Percentiles rank a stretch among this genome's conserved stretches.
These are phyloP conservation scores for Alternaria triticina DNA, from an alignment of 2,329 filamentous ascomycete genomes.

Conservation along the genomic window DNA sequence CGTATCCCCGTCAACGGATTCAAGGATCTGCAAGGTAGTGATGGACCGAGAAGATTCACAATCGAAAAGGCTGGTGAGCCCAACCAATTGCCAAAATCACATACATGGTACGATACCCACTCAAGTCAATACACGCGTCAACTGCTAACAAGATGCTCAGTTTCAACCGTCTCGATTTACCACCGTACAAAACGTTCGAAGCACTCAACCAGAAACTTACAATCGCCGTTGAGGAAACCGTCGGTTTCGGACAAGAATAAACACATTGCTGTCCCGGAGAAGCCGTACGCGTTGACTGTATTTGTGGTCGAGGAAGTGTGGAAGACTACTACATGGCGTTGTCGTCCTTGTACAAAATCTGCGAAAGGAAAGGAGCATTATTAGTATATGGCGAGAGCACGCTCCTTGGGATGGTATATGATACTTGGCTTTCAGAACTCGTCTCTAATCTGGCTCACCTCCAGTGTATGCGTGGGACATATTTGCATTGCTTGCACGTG, in stretches of 20 bases:
- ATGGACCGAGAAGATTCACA: slow-evolving; percentile 92
- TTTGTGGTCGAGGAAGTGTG: neutral
- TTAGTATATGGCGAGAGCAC: slow-evolving; percentile 1
- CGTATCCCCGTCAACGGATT: slow-evolving; percentile 99
- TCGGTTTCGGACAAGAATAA: slow-evolving; percentile 97
- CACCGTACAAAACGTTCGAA: slow-evolving; percentile 89
- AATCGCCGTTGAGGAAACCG: slow-evolving; percentile 97
- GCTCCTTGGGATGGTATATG: slow-evolving; percentile 11
- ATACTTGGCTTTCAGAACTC: slow-evolving; percentile 2
- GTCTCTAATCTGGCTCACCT: slow-evolving; percentile 11
- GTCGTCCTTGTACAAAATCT: slow-evolving; percentile 12
- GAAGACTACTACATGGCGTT: slow-evolving; percentile 12
- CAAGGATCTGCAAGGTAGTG: slow-evolving; percentile 97
- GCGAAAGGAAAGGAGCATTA: slow-evolving; percentile 1
- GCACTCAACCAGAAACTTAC: slow-evolving; percentile 87
- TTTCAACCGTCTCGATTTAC: slow-evolving; percentile 96
- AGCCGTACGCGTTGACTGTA: neutral
- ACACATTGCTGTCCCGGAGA: neutral
- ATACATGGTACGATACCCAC: slow-evolving; percentile 80
- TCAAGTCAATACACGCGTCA: neutral
- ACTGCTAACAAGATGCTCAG: slow-evolving; percentile 55
- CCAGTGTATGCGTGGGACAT: slow-evolving; percentile 7
- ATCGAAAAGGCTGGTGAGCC: slow-evolving; percentile 97
- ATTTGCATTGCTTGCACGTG: slow-evolving; percentile 14
- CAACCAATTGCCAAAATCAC: slow-evolving; percentile 90